These are phyloP conservation scores for Remersonia thermophila DNA, from an alignment of 2,329 filamentous ascomycete genomes.

Conservation along the genomic window DNA sequence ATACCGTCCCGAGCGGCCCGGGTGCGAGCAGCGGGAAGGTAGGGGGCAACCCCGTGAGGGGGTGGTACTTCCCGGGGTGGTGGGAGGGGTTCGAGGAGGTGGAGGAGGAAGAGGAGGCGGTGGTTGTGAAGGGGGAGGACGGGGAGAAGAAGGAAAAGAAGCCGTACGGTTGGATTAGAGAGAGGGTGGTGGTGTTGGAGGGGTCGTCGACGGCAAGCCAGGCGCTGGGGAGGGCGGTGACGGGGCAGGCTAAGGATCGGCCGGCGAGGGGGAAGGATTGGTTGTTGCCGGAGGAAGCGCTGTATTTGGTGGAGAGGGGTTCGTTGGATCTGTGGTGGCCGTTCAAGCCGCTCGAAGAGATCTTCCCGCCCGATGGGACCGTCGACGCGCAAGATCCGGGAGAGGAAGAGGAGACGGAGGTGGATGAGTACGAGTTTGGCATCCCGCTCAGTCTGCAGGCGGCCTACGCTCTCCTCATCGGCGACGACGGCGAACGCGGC, in stretches of 20 bases:
- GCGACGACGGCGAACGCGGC: slow-evolving; percentile 49
- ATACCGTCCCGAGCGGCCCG: slow-evolving; percentile 31
- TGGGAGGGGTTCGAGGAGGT: slow-evolving; percentile 27
- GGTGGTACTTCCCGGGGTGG: slow-evolving; percentile 58
- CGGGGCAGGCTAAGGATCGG: slow-evolving; percentile 40
- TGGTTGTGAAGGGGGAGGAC: no score
- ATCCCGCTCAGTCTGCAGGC: slow-evolving; percentile 85
- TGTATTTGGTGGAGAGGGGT: slow-evolving; percentile 81
- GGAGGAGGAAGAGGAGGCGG: slow-evolving; percentile 14
- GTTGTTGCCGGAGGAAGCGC: slow-evolving; percentile 81
- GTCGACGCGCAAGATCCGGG: slow-evolving; percentile 4
- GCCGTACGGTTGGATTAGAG: slow-evolving; percentile 22
- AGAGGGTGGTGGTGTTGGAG: slow-evolving; percentile 55
- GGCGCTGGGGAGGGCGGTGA: slow-evolving; percentile 57
- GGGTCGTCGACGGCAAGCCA: slow-evolving; percentile 49
- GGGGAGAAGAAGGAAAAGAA: slow-evolving; percentile 9
- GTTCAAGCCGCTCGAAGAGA: slow-evolving; percentile 34
- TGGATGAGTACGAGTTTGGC: slow-evolving; percentile 46
- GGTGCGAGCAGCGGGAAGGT: no score
- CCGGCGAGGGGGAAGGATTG: slow-evolving; percentile 54
- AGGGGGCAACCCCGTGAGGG: no score
- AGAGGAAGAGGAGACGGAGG: slow-evolving; percentile 7
- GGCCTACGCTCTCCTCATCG: slow-evolving; percentile 75
- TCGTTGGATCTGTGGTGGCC: slow-evolving; percentile 83
- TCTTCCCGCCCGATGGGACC: slow-evolving; percentile 26